Percentiles rank a stretch among this genome's conserved stretches.
These are phyloP conservation scores for Ormosia emarginata DNA, from an alignment of 306 rosid species.

Conservation along the genomic window DNA sequence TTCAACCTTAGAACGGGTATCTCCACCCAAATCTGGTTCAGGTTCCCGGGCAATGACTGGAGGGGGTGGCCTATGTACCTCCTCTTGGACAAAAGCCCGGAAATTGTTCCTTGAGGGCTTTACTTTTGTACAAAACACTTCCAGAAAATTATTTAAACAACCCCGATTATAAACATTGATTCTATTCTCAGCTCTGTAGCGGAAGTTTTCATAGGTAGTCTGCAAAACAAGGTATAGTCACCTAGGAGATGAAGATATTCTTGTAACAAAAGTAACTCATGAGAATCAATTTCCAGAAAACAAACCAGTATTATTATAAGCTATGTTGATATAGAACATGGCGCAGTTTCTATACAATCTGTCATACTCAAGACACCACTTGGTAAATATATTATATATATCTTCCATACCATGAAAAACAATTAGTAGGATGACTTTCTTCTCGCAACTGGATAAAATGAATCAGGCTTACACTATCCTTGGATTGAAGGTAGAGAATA, in stretches of 20 bases:
- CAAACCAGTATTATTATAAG: background rate
- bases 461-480: background rate
- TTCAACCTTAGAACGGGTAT: constrained; percentile 83
- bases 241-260: constrained; percentile 10
- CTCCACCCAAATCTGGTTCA: constrained; percentile 51
- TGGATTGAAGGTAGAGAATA: background rate
- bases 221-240: constrained; percentile 37
- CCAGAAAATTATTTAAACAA: constrained; percentile 68
- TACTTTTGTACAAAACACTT: constrained; percentile 74
- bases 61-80: constrained; percentile 54
- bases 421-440: background rate
- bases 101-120: constrained; percentile 83
- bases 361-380: background rate
- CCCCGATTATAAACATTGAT: constrained; percentile 66
- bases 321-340: background rate
- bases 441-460: background rate
- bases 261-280: background rate
- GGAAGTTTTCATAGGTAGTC: constrained; percentile 92
- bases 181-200: constrained; percentile 77
- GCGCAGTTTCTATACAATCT: background rate
- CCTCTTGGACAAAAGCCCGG: constrained; percentile 75
- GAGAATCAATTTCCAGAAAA: constrained; percentile 9
- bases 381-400: background rate
- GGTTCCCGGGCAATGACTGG: constrained; percentile 37
- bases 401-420: background rate